Base-by-base conservation (phyloP, 148 eudicot genomes). In the Chenopodium album region DNA sequence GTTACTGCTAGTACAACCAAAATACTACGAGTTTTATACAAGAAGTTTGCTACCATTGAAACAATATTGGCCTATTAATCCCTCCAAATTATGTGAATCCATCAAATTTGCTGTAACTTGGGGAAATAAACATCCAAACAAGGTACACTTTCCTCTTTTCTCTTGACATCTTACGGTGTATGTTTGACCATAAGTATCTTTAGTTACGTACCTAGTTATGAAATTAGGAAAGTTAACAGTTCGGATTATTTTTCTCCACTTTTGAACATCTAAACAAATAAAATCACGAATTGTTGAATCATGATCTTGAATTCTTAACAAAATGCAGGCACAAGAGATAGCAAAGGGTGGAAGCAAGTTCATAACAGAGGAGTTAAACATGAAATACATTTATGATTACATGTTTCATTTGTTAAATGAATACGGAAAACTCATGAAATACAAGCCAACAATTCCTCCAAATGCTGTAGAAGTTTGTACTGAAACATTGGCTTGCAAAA, bases 61-160 rank as follows among this genome's bases (percentile, higher is more conserved):
- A 22, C 93, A 90, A 56, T 90, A 87, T 44, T 90, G 91, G 93
- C 93, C 93, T 41, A 78, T 90, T 3, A 78, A 82, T 22, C 85
- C 76, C 71, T 47, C 69, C 0, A 79, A 79, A 65, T 71, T 63
- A 83, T 90, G 91, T 69, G 59, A 66, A 17, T 89, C 90, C 16
- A 84, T 90, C 82, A 88, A 85, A 73, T 85, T 83, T 78, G 89
- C 90, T 0, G 92, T 90, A 63, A 82, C 85, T 0, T 89, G 90
- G 91, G 93, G 93, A 48, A 90, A 90, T 69, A 79, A 77, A 12
- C 29, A 87, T 48, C 82, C 83, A 0, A 8, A 65, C 7, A 34
- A 87, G 93, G 93, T 90, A 76, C 20, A n/a, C 13, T 63, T 48
- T 22, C n/a, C 8, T 80, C 41, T 60, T 9, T 50, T n/a, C 16